phyloP scores from a whole-genome alignment of 192 early-diverging fungal genomes.

The Funneliformis mosseae region DNA sequence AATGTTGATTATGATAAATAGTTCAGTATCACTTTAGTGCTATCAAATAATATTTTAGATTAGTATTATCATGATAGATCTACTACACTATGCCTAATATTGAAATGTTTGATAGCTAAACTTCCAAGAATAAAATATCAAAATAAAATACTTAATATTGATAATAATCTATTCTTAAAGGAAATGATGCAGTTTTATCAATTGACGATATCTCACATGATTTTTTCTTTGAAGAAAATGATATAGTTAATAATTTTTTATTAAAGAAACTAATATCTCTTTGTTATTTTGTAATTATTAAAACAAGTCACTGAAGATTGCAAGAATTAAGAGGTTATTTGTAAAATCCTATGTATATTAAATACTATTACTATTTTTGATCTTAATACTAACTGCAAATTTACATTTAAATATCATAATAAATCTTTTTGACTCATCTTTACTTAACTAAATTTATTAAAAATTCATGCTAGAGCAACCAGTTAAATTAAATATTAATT shows the following conservation, averaged over 20 bases:
- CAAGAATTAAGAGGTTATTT: constrained; percentile 6
- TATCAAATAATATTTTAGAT: too few species aligned
- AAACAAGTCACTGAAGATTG: constrained; percentile 11
- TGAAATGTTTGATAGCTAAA: too few species aligned
- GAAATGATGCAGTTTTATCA: not conserved
- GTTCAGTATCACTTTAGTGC: too few species aligned
- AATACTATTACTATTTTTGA: constrained; percentile 9
- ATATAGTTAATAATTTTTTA: not conserved
- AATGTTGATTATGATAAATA: too few species aligned
- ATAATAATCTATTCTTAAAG: too few species aligned
- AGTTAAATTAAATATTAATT: not conserved
- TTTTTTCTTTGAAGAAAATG: not conserved
- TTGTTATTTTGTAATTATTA: not conserved
- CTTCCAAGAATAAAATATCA: too few species aligned
- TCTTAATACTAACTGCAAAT: not conserved
- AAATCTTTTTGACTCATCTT: not conserved
- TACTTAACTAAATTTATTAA: constrained; percentile 12
- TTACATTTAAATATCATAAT: not conserved
- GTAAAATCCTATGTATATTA: constrained; percentile 1
- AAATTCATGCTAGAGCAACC: not conserved
- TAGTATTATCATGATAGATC: too few species aligned
- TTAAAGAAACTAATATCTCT: not conserved
- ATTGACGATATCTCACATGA: not conserved
- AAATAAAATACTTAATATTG: too few species aligned
- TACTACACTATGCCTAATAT: too few species aligned